Base-by-base conservation (phyloP, 192 early-diverging fungal genomes). In the Dispira simplex region DNA sequence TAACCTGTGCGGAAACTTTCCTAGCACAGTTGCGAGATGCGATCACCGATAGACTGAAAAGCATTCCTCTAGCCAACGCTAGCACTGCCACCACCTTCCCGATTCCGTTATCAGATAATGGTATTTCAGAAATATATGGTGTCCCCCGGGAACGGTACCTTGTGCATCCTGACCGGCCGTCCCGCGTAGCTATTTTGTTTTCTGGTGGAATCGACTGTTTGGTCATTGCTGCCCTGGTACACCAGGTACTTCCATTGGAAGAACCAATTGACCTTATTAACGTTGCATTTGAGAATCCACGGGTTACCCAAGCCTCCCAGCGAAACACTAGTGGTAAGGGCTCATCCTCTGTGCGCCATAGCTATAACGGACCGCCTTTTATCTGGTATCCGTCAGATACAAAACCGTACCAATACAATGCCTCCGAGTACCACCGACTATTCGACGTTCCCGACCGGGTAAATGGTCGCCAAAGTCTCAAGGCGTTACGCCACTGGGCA, bases 131-230 rank as follows among this genome's bases (percentile, higher is more conserved):
- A 13, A 23, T 23, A 56, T 4, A 20, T 6, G 54, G 8, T 3
- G 48, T 23, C 9, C 18, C 48, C 18, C 48, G 16, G 9, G 21
- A 51, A 4, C 48, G 48, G 48, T 51, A 20, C 21, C 48, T 51
- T 20, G 48, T 51, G 2, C 48, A 16, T 23, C 20, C 32, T 23
- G 64, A 68, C 32, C 27, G 45, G 16, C 62, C 67, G 14, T 77
- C 86, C 27, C 73, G 87, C 25, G 74, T 92, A 2, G 90, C 77
- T 0, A 77, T 96, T 25, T 67, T 98, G 48, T 98, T 98, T 65
- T 96, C 93, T 1, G 95, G 95, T 20, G 95, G 95, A 16, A 68
- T 98, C 11, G 95, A 98, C 72, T 98, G 95, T 78, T 87, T 90
- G 28, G 78, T 80, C 20, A 75, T 98, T 12, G 93, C 95, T 0